Percentiles rank a stretch among this genome's conserved stretches.
Evolutionary conservation across 2,329 filamentous ascomycete species (phyloP).

Genomic region (Diaporthe humulicola): DNA sequence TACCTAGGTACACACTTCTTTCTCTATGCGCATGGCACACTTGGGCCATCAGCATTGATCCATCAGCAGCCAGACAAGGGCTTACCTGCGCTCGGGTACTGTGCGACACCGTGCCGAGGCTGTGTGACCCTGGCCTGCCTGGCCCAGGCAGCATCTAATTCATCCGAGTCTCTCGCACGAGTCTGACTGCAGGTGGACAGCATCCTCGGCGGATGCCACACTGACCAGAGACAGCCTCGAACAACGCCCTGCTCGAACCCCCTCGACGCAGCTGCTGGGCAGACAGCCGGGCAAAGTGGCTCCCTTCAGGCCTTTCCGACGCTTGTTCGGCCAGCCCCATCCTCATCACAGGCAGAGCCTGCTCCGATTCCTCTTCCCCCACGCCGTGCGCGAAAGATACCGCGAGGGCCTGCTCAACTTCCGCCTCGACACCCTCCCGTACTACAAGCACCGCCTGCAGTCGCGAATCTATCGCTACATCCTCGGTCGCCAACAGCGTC

Average conservation of each 20-base stretch:
- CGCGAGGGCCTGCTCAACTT: slow-evolving; percentile 77
- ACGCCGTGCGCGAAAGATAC: slow-evolving; percentile 70
- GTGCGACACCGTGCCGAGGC: slow-evolving; percentile 23
- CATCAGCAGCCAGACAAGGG: neutral
- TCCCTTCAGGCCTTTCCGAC: slow-evolving; percentile 57
- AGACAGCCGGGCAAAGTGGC: slow-evolving; percentile 54
- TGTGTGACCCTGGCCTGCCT: neutral
- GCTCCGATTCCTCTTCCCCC: slow-evolving; percentile 78
- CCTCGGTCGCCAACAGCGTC: slow-evolving; percentile 72
- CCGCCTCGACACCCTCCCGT: slow-evolving; percentile 80
- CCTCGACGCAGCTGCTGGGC: neutral
- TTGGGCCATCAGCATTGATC: neutral
- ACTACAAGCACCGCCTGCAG: slow-evolving; percentile 78
- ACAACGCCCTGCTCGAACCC: neutral
- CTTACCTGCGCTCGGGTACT: neutral
- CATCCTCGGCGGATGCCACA: neutral
- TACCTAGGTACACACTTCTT: neutral
- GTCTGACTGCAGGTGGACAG: too few relatives aligned
- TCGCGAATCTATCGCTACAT: slow-evolving; percentile 83
- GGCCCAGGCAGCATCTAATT: neutral
- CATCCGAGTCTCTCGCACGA: neutral
- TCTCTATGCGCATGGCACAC: neutral
- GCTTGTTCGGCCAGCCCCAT: slow-evolving; percentile 48
- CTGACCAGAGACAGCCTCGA: neutral
- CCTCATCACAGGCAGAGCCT: slow-evolving; percentile 62